Conservation (phyloP, 495 filamentous ascomycete species). For the Copromyces sp. region DNA sequence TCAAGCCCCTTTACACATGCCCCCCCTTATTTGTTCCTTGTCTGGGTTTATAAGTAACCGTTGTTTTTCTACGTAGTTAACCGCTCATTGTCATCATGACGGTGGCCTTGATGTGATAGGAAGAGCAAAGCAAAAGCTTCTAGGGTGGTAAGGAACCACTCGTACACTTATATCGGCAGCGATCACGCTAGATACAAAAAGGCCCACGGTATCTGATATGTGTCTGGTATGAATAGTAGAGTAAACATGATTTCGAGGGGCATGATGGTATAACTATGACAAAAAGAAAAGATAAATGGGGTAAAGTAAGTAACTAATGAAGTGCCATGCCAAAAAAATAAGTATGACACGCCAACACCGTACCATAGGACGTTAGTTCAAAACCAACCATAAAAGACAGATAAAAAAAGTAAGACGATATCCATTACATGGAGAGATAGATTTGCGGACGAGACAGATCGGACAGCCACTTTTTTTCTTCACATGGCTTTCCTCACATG, state of each 20-base stretch:
- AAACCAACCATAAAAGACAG: not conserved
- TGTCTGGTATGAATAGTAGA: too few species aligned
- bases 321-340: not conserved
- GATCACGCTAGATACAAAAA: not conserved
- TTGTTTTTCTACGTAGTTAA: not conserved
- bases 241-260: not conserved
- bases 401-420: not conserved
- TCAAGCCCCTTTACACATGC: not conserved
- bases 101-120: not conserved
- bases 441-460: not conserved
- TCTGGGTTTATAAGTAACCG: too few species aligned
- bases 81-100: not conserved
- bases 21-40: too few species aligned
- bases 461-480: not conserved
- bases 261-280: not conserved
- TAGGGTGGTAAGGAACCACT: too few species aligned
- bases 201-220: not conserved
- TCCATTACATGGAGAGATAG: not conserved
- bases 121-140: too few species aligned
- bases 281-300: slow-evolving; percentile 1
- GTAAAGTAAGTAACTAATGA: not conserved
- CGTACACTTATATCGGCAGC: too few species aligned
- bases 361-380: not conserved
- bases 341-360: not conserved
- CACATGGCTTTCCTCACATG: not conserved